Conservation (phyloP, 2,329 filamentous ascomycete species). For the Penicillium expansum region DNA sequence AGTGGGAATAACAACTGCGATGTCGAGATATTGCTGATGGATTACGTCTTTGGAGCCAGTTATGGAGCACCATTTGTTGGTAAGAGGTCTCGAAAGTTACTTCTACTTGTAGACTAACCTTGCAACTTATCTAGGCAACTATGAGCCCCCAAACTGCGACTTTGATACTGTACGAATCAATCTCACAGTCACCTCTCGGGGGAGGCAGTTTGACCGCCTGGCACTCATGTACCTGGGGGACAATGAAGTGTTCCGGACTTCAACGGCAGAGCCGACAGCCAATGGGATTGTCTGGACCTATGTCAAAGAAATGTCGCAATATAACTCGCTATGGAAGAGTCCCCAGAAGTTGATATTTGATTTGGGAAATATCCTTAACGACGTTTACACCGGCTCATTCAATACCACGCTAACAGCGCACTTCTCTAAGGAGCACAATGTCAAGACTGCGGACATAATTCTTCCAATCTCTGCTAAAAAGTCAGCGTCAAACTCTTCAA, state of each 20-base stretch:
- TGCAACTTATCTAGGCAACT: constrained; percentile 49
- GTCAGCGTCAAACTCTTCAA: constrained; percentile 50
- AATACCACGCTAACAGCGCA: constrained; percentile 72
- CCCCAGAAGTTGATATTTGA: constrained; percentile 77
- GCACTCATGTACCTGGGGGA: constrained; percentile 74
- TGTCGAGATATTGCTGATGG: constrained; percentile 59
- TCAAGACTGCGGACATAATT: constrained; percentile 59
- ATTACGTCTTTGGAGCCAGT: constrained; percentile 67
- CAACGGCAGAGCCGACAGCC: constrained; percentile 72
- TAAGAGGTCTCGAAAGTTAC: constrained; percentile 34
- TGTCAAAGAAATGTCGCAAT: constrained; percentile 74
- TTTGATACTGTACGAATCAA: constrained; percentile 77
- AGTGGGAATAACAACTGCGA: constrained; percentile 21
- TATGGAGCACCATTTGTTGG: constrained; percentile 73
- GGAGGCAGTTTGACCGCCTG: constrained; percentile 73
- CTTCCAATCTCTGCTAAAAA: constrained; percentile 54
- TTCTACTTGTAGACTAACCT: neutral
- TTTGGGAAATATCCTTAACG: constrained; percentile 68
- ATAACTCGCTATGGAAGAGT: constrained; percentile 64
- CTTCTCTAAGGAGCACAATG: constrained; percentile 57
- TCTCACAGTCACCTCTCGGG: constrained; percentile 68
- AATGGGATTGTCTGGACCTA: constrained; percentile 73
- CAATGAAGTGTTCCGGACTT: constrained; percentile 77
- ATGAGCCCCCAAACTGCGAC: constrained; percentile 63
- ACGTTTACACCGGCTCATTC: constrained; percentile 69